These are phyloP conservation scores for Lactuca saligna DNA, from an alignment of 129 eudicot genomes.

Conservation along the genomic window DNA sequence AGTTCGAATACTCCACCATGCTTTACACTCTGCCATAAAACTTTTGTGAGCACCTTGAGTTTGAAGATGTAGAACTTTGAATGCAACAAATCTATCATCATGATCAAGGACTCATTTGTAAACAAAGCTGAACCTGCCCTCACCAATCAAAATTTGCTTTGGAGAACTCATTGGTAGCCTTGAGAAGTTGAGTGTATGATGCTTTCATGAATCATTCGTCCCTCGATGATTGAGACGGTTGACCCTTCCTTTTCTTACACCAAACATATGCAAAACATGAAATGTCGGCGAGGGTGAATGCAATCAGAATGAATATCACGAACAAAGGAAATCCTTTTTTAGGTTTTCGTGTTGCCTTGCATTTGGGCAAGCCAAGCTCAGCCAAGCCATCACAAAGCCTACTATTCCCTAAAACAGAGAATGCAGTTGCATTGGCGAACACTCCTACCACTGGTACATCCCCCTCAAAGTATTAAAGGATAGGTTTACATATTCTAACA, in stretches of 20 bases:
- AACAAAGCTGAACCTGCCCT: too few species aligned
- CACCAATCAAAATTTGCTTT: too few species aligned
- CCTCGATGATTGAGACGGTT: too few species aligned
- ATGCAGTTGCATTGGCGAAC: slow-evolving; percentile 21
- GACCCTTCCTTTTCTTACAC: slow-evolving; percentile 3
- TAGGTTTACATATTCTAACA: slow-evolving; percentile 5
- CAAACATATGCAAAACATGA: background rate
- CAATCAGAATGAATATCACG: too few species aligned
- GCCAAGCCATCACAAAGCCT: slow-evolving; percentile 31
- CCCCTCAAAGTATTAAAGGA: slow-evolving; percentile 29
- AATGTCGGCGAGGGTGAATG: background rate
- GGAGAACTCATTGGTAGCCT: too few species aligned
- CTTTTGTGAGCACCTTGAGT: slow-evolving; percentile 21
- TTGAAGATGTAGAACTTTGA: slow-evolving; percentile 35
- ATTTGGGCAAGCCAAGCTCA: slow-evolving; percentile 29
- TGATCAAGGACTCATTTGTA: too few species aligned
- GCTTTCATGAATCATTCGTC: too few species aligned
- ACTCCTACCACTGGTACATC: slow-evolving; percentile 14
- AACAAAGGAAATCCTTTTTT: background rate
- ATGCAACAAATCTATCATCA: slow-evolving; percentile 11
- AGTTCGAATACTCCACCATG: slow-evolving; percentile 32
- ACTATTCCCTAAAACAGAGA: slow-evolving; percentile 23
- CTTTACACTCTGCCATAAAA: slow-evolving; percentile 31
- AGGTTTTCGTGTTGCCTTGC: slow-evolving; percentile 10
- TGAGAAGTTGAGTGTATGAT: too few species aligned